Evolutionary conservation across 78 protist species (phyloP).

Genomic region (Isochrysis galbana): DNA sequence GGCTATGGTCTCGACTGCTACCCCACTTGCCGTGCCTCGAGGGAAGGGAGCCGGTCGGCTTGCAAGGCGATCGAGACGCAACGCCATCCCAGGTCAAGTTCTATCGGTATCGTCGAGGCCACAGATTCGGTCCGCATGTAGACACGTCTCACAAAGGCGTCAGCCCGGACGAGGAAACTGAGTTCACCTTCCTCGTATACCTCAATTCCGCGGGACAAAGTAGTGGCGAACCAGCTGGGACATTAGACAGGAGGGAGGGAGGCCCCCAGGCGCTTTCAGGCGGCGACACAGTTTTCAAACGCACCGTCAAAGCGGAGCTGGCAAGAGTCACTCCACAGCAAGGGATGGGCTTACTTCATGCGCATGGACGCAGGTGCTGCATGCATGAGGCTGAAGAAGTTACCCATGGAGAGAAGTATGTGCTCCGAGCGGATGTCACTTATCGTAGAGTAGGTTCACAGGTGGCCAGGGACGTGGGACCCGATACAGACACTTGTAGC

Average conservation of each 20-base stretch:
- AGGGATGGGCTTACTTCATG: conserved; percentile 21
- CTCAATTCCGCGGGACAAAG: not conserved
- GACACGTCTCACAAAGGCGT: not conserved
- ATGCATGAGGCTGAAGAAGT: conserved; percentile 31
- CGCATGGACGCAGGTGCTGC: conserved; percentile 25
- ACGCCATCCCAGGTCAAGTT: not conserved
- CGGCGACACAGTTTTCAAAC: conserved; percentile 8
- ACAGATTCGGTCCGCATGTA: not conserved
- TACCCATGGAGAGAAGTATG: not conserved
- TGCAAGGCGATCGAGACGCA: not conserved
- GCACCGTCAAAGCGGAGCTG: not conserved
- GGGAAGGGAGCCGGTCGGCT: not conserved
- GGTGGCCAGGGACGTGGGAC: no score
- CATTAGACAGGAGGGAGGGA: not conserved
- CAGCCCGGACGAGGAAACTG: not conserved
- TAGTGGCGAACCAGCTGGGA: not conserved
- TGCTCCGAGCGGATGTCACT: conserved; percentile 22
- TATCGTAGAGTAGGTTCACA: not conserved
- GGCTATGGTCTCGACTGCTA: not conserved
- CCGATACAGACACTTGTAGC: no score
- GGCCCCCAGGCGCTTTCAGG: not conserved
- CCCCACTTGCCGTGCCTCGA: conserved; percentile 9
- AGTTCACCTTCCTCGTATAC: conserved; percentile 32
- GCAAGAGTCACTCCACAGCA: not conserved
- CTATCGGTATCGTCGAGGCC: not conserved